These are phyloP conservation scores for Hemerocallis citrina DNA, from an alignment of 106 monocot genomes.

Conservation along the genomic window DNA sequence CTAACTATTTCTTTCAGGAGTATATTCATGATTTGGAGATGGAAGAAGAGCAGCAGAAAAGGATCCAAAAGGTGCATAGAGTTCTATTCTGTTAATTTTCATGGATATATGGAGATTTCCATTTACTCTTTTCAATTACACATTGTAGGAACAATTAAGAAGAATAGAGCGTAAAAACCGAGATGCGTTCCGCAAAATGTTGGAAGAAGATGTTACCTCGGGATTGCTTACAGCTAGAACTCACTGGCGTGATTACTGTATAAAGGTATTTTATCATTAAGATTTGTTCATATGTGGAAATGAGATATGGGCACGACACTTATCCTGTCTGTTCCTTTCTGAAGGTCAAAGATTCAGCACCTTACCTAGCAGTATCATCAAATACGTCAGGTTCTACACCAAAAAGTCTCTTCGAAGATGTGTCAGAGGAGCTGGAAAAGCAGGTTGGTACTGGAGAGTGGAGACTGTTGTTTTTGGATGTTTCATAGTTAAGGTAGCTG, in stretches of 20 bases:
- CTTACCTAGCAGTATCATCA: slow-evolving; percentile 53
- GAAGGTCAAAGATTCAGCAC: slow-evolving; percentile 57
- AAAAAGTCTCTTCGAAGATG: slow-evolving; percentile 93
- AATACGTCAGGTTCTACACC: slow-evolving; percentile 86
- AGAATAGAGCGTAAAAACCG: slow-evolving; percentile 77
- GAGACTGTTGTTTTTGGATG: too few relatives aligned
- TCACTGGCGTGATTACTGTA: slow-evolving; percentile 83
- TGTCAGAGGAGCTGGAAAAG: slow-evolving; percentile 62
- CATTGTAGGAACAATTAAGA: slow-evolving; percentile 55
- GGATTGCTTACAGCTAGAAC: slow-evolving; percentile 78
- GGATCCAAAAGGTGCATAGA: slow-evolving; percentile 59
- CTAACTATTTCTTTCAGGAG: slow-evolving; percentile 46
- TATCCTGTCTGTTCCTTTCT: neutral
- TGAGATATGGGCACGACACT: neutral
- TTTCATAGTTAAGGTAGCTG: too few relatives aligned
- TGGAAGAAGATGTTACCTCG: slow-evolving; percentile 64
- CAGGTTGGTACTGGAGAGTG: too few relatives aligned
- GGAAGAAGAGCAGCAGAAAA: slow-evolving; percentile 76
- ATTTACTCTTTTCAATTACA: neutral
- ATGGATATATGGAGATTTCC: neutral
- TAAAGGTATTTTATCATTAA: slow-evolving; percentile 35
- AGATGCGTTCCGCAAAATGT: slow-evolving; percentile 73
- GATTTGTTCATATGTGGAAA: neutral
- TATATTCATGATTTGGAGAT: slow-evolving; percentile 80
- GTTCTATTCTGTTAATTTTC: neutral